These are phyloP conservation scores for Chytriomyces hyalinus DNA, from an alignment of 192 early-diverging fungal genomes.

Conservation along the genomic window DNA sequence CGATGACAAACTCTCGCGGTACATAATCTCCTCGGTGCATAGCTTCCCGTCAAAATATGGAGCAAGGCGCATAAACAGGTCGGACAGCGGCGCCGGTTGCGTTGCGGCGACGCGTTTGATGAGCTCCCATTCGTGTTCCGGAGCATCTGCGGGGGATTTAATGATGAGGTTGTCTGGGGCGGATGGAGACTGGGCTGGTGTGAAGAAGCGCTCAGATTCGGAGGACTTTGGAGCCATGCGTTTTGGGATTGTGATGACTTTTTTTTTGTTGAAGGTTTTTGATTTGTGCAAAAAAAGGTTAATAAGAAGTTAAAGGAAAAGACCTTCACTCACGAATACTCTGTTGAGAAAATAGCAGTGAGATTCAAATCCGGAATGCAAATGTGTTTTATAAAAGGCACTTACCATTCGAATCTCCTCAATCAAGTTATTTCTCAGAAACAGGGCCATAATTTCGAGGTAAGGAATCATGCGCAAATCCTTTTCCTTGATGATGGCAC, in stretches of 20 bases:
- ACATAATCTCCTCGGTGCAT: slow-evolving; percentile 81
- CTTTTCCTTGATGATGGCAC: slow-evolving; percentile 61
- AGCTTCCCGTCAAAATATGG: slow-evolving; percentile 79
- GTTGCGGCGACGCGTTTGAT: slow-evolving; percentile 52
- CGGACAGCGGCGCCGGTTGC: slow-evolving; percentile 60
- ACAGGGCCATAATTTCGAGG: slow-evolving; percentile 80
- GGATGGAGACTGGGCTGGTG: not conserved
- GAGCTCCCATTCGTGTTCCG: slow-evolving; percentile 58
- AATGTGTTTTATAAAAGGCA: slow-evolving; percentile 36
- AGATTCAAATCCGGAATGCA: not conserved
- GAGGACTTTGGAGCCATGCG: not conserved
- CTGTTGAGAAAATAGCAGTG: not conserved
- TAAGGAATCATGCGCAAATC: slow-evolving; percentile 67
- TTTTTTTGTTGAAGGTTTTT: not conserved
- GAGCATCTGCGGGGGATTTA: not conserved
- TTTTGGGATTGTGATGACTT: slow-evolving; percentile 20
- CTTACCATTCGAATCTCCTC: slow-evolving; percentile 82
- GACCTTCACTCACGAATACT: not conserved
- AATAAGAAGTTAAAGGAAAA: not conserved
- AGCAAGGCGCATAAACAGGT: slow-evolving; percentile 66
- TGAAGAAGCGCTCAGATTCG: slow-evolving; percentile 6
- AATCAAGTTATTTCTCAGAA: slow-evolving; percentile 77
- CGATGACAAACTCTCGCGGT: slow-evolving; percentile 60
- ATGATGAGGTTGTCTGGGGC: slow-evolving; percentile 14
- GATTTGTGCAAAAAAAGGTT: not conserved